Evolutionary conservation across 2,329 filamentous ascomycete genomes (phyloP).

Genomic region (Coniella vitis): DNA sequence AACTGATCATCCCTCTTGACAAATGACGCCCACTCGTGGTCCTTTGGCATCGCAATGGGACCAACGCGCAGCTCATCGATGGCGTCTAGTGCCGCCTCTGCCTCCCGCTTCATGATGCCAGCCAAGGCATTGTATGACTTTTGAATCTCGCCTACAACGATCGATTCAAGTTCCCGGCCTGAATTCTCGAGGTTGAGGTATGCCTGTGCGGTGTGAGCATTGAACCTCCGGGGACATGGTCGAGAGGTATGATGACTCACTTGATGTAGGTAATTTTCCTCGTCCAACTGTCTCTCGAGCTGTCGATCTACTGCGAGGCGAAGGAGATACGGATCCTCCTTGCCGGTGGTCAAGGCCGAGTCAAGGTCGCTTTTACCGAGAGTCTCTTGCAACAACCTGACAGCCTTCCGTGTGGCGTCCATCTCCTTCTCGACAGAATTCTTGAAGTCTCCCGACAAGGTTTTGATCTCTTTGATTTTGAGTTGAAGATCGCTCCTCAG

Average conservation of each 20-base stretch:
- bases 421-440: constrained; percentile 95
- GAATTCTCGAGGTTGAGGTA: constrained; percentile 93
- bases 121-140: constrained; percentile 95
- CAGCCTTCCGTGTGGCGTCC: constrained; percentile 71
- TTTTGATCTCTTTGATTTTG: constrained; percentile 98
- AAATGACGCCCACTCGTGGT: constrained; percentile 83
- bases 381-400: constrained; percentile 74
- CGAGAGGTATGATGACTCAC: constrained; percentile 41
- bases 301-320: constrained; percentile 81
- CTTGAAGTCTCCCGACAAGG: constrained; percentile 88
- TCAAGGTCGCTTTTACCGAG: constrained; percentile 76
- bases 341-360: constrained; percentile 66
- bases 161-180: constrained; percentile 88
- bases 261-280: constrained; percentile 94
- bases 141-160: constrained; percentile 95
- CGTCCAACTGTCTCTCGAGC: constrained; percentile 85
- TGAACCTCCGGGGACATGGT: not conserved
- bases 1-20: constrained; percentile 77
- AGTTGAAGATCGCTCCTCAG: constrained; percentile 82
- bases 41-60: constrained; percentile 87
- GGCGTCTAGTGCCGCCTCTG: constrained; percentile 70
- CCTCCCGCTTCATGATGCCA: constrained; percentile 84
- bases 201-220: constrained; percentile 48
- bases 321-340: constrained; percentile 86
- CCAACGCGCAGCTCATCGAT: constrained; percentile 77